Evolutionary conservation across 2,329 filamentous ascomycete genomes (phyloP), one percentile per base, ranked within the genome.

Genomic region (Trichoderma gracile): DNA sequence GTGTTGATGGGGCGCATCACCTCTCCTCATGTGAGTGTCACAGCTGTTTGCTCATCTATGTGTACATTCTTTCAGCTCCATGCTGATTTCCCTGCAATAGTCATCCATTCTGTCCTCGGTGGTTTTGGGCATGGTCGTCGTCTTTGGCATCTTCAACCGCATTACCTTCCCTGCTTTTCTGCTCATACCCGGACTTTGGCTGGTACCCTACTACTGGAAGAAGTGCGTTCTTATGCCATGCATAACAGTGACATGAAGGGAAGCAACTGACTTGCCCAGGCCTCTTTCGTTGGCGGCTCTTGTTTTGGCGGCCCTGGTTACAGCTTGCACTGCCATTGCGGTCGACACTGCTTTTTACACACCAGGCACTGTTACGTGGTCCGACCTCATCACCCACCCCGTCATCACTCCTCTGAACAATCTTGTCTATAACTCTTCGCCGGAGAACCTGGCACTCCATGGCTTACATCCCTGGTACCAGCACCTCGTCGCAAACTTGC

Each of bases 151-250:
- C 65, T 99, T 99, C 78, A 99, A 98, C 78, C 88, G 95, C 69
- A 97, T 98, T 72, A 99, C 95, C 10, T 98, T 98, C 76, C 94
- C 94, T 52, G 94, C 93, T 15, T 99, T 96, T 75, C 79, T 99
- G 67, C 76, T 96, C 65, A 86, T 97, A 74, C 94, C 95, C 60
- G 89, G 89, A 42, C 79, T 96, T 74, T 89, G 88, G 73, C 82
- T 99, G 73, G 81, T 98, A 75, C 92, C 92, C 69, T 90, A 96
- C 80, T 95, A 97, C 73, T 79, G 86, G 75, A 87, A 88, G 76
- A 94, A 89, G 91, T 95, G 78, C 73, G 86, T 79, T 27, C 21
- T 3, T 5, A 19, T 38, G 19, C 19, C 42, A 17, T 45, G 23
- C 14, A 53, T 12, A 19, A 21, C n/a, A 15, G 17, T 4, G 10